A percentile compares a stretch with the other conserved stretches of the same genome.
Conservation (phyloP, 164 flowering plant species). For the Protea cynaroides region DNA sequence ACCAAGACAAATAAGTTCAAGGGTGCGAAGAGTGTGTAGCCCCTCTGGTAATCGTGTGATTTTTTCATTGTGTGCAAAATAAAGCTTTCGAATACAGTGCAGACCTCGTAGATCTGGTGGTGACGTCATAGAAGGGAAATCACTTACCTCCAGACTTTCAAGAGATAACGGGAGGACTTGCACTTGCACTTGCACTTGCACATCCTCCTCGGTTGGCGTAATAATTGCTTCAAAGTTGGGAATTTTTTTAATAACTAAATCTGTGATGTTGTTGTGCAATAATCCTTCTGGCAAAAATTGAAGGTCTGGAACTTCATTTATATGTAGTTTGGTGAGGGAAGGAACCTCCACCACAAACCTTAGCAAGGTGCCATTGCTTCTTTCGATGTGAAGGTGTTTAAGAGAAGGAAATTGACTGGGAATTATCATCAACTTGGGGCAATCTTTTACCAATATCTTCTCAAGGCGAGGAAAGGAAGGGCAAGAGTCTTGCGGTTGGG, state of each 20-base stretch:
- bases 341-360: background rate
- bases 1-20: background rate
- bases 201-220: background rate
- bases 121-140: conserved; percentile 1
- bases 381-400: background rate
- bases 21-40: background rate
- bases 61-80: background rate
- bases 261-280: background rate
- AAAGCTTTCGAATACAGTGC: background rate
- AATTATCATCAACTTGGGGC: background rate
- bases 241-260: background rate
- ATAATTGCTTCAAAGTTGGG: conserved; percentile 4
- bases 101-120: background rate
- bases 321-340: conserved; percentile 5
- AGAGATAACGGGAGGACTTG: background rate
- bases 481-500: background rate
- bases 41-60: background rate
- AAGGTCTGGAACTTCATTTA: background rate
- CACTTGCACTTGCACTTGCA: background rate
- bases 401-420: conserved; percentile 10
- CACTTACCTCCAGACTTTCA: background rate
- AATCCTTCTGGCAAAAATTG: background rate
- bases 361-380: conserved; percentile 1
- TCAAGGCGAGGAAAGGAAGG: conserved; percentile 11
- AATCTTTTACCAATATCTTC: background rate